phyloP scores from a whole-genome alignment of 1,139 yeast genomes.

The Suzukiozyma palmioleophila region DNA sequence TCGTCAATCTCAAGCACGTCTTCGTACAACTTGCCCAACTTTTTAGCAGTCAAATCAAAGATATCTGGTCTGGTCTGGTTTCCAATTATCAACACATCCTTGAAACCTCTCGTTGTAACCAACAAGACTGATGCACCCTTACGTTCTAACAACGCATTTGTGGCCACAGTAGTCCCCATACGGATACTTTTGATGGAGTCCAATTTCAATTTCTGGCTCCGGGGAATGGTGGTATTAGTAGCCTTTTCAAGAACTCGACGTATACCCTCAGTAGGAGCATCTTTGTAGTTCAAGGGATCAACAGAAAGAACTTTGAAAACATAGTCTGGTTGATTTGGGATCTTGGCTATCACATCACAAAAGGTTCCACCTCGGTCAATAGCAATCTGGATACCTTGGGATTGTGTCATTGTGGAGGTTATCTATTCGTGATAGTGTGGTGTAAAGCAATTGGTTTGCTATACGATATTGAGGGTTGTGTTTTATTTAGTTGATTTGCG shows the following conservation, averaged over 20 bases:
- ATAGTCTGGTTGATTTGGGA: slow-evolving; percentile 33
- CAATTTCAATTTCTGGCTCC: slow-evolving; percentile 24
- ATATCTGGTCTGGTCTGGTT: slow-evolving; percentile 38
- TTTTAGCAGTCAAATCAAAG: slow-evolving; percentile 34
- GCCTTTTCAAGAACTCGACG: slow-evolving; percentile 66
- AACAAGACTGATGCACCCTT: slow-evolving; percentile 50
- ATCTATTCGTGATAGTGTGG: too few relatives aligned
- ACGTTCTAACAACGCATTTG: slow-evolving; percentile 41
- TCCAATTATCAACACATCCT: slow-evolving; percentile 42
- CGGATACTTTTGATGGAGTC: slow-evolving; percentile 29
- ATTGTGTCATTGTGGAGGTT: slow-evolving; percentile 2
- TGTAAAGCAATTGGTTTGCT: too few relatives aligned
- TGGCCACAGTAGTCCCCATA: slow-evolving; percentile 41
- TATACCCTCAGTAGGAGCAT: slow-evolving; percentile 91
- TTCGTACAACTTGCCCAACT: slow-evolving; percentile 31
- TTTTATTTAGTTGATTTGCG: too few relatives aligned
- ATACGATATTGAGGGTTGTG: too few relatives aligned
- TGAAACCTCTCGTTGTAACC: slow-evolving; percentile 49
- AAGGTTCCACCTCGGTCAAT: slow-evolving; percentile 80
- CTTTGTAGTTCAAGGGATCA: slow-evolving; percentile 79
- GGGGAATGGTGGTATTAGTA: slow-evolving; percentile 47
- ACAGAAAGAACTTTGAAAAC: slow-evolving; percentile 72
- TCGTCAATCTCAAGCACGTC: slow-evolving; percentile 39
- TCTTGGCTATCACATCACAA: slow-evolving; percentile 69
- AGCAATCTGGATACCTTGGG: slow-evolving; percentile 23